A percentile compares a stretch with the other conserved stretches of the same genome.
Evolutionary conservation across 2,329 filamentous ascomycete species (phyloP).

Genomic region (Neonectria ditissima): DNA sequence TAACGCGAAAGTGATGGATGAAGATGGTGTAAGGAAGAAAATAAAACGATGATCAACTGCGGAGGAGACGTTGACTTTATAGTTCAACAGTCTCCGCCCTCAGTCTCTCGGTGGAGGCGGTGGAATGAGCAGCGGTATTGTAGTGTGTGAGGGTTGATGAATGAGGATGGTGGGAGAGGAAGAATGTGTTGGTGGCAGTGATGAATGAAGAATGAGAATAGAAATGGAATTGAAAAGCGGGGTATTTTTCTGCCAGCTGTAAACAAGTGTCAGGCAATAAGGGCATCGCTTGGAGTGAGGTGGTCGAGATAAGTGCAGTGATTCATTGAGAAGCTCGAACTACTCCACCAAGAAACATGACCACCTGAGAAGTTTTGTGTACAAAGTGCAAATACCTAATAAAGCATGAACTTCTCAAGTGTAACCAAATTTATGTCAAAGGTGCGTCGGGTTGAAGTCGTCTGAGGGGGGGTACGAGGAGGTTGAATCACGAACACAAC

Average conservation of each 20-base stretch:
- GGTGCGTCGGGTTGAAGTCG: neutral
- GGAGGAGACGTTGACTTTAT: no score
- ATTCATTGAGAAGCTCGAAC: constrained; percentile 20
- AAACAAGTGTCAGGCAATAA: neutral
- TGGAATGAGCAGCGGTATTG: neutral
- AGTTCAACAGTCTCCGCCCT: no score
- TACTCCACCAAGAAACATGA: constrained; percentile 11
- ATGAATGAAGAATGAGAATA: neutral
- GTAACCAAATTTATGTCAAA: neutral
- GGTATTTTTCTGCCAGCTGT: neutral
- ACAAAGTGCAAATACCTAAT: neutral
- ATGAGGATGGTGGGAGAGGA: neutral
- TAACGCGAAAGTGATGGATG: no score
- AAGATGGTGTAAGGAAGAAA: no score
- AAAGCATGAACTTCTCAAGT: neutral
- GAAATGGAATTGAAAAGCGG: neutral
- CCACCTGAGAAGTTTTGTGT: neutral
- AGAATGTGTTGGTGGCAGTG: neutral
- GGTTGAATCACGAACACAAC: constrained; percentile 2
- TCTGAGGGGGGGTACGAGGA: no score
- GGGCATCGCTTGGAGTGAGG: neutral
- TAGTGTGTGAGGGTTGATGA: neutral
- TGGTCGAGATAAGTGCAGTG: neutral
- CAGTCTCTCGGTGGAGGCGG: no score
- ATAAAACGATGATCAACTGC: no score